Conservation (phyloP, 352 stramenopile genomes). For the Lagenidium sp. region DNA sequence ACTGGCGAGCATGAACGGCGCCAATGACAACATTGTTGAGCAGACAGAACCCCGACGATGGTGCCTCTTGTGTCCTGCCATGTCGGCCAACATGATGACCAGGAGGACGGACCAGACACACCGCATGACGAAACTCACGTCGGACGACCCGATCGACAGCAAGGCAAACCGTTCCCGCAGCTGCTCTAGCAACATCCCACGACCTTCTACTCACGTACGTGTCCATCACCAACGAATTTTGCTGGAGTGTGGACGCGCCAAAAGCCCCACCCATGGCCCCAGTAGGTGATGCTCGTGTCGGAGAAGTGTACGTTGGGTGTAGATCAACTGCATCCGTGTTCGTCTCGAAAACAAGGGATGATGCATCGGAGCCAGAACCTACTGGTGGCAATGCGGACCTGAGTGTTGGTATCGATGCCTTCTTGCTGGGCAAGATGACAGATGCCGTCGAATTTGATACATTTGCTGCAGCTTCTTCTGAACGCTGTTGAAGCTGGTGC, state of each 20-base stretch:
- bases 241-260: slow-evolving; percentile 49
- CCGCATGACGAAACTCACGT: slow-evolving; percentile 71
- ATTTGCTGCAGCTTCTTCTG: slow-evolving; percentile 47
- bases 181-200: slow-evolving; percentile 72
- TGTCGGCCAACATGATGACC: slow-evolving; percentile 89
- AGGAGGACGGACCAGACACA: slow-evolving; percentile 86
- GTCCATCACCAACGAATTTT: slow-evolving; percentile 63
- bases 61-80: slow-evolving; percentile 54
- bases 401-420: too few species aligned
- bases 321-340: slow-evolving; percentile 53
- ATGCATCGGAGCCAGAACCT: slow-evolving; percentile 1
- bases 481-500: slow-evolving; percentile 56
- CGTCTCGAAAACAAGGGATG: slow-evolving; percentile 70
- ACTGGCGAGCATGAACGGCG: slow-evolving; percentile 94
- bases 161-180: slow-evolving; percentile 70
- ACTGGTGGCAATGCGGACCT: slow-evolving; percentile 16
- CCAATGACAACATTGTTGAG: slow-evolving; percentile 99
- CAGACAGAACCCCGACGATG: slow-evolving; percentile 94
- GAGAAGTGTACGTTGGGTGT: slow-evolving; percentile 16
- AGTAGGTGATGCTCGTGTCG: slow-evolving; percentile 26
- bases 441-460: too few species aligned
- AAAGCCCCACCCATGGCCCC: slow-evolving; percentile 55
- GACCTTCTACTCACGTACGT: slow-evolving; percentile 84
- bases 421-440: too few species aligned
- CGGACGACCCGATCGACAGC: slow-evolving; percentile 74